Percentiles rank a stretch among this genome's conserved stretches.
Conservation (phyloP, 768 basidiomycete species). For the Lepiota subincarnata region DNA sequence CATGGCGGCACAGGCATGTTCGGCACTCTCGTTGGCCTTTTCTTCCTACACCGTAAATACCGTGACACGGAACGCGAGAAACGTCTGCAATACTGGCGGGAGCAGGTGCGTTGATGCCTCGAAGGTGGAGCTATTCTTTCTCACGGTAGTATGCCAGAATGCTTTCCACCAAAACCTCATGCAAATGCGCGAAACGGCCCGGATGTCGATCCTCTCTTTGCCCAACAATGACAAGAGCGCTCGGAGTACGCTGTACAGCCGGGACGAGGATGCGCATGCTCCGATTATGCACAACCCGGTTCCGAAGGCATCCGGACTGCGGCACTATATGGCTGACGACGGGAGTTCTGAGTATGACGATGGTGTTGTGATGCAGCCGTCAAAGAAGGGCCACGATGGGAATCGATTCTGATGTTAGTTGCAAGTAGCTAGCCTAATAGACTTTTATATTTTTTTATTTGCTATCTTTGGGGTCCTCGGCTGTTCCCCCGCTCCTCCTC, state of each 20-base stretch:
- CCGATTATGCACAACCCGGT: slow-evolving; percentile 48
- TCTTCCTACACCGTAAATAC: slow-evolving; percentile 65
- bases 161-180: slow-evolving; percentile 77
- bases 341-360: slow-evolving; percentile 48
- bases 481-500: neutral
- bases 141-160: slow-evolving; percentile 39
- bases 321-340: slow-evolving; percentile 48
- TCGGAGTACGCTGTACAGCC: slow-evolving; percentile 47
- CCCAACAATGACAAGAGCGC: slow-evolving; percentile 42
- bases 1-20: slow-evolving; percentile 57
- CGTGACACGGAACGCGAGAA: slow-evolving; percentile 77
- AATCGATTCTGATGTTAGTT: slow-evolving; percentile 29
- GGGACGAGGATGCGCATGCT: slow-evolving; percentile 46
- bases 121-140: neutral
- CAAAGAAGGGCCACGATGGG: slow-evolving; percentile 28
- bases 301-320: slow-evolving; percentile 53
- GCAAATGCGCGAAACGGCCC: slow-evolving; percentile 74
- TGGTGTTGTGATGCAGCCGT: slow-evolving; percentile 32
- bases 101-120: slow-evolving; percentile 53
- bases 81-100: slow-evolving; percentile 85
- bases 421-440: slow-evolving; percentile 9
- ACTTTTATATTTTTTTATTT: neutral
- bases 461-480: slow-evolving; percentile 8
- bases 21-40: slow-evolving; percentile 64
- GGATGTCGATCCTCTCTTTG: slow-evolving; percentile 59